Base-by-base conservation (phyloP, 2,329 filamentous ascomycete species). In the Aspergillus glaucus region DNA sequence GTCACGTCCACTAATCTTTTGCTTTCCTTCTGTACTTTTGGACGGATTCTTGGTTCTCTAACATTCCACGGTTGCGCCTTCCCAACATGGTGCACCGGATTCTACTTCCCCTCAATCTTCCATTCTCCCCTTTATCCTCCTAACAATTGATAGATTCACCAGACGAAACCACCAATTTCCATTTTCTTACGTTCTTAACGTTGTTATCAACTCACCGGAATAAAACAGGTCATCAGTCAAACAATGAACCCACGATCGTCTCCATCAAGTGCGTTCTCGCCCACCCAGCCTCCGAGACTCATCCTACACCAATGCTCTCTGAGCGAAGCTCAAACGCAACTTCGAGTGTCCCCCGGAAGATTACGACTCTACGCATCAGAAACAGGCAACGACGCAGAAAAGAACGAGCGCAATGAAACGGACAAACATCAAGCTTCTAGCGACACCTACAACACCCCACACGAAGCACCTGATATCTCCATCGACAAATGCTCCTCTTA, bases 401-500 rank as follows among this genome's bases (percentile, higher is more conserved):
- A 12, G 12, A 40, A 21, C 19, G 26, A 30, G 26, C 37, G 8
- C 17, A 15, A 40, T 21, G 37, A 40, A 40, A 21, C 17, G 10
- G 9, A 19, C 37, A 40, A 10, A 10, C 12, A 4, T n/a, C 37
- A 7, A 21, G 8, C 12, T 10, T n/a, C 3, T 39, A 19, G 17
- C 17, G 19, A 40, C 9, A 19, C 40, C 8, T 28, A 47, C 6
- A 26, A 28, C 21, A 39, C 42, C 8, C 46, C 42, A 15, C 37
- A 21, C n/a, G 9, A 42, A n/a, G 40, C 32, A 14, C 47, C 41
- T 6, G 43, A 46, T 36, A 7, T 43, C 6, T 15, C 45, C 10
- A 22, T 36, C 19, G 47, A 48, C 4, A 49, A 28, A 15, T 45
- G 49, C 32, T 44, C 37, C 4, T 44, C 51, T 37, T 22, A 50